These are phyloP conservation scores for Candida dajiaensis DNA, from an alignment of 805 yeast species.

Conservation along the genomic window DNA sequence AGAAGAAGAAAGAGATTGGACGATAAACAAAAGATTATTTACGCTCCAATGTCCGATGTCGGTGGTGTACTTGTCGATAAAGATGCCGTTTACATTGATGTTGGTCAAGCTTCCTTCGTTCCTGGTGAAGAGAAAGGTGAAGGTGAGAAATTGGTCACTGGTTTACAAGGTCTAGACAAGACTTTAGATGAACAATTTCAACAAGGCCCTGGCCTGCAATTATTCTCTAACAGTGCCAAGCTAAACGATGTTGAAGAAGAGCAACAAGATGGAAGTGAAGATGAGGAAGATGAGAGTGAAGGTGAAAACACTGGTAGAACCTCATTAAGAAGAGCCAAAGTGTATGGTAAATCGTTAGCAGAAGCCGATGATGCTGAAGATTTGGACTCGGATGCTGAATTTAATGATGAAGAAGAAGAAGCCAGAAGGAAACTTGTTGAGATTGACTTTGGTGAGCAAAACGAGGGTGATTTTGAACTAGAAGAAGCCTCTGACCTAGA, in stretches of 20 bases:
- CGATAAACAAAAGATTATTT: conserved; percentile 87
- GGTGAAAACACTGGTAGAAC: conserved; percentile 54
- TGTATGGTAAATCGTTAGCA: conserved; percentile 47
- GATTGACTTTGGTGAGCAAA: conserved; percentile 38
- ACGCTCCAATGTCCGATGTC: conserved; percentile 99
- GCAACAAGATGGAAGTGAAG: conserved; percentile 30
- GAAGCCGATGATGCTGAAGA: conserved; percentile 43
- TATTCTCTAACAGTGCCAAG: conserved; percentile 61
- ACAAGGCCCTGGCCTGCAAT: conserved; percentile 64
- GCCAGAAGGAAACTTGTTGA: conserved; percentile 39
- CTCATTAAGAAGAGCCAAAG: conserved; percentile 53
- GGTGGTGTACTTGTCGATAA: conserved; percentile 96
- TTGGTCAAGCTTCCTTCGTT: conserved; percentile 46
- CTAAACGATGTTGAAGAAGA: conserved; percentile 38
- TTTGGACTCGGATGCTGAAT: conserved; percentile 31
- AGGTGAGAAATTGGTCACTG: conserved; percentile 82
- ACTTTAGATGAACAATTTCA: conserved; percentile 52
- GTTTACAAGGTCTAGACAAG: conserved; percentile 64
- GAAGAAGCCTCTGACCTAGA: conserved; percentile 51
- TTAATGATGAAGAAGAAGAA: conserved; percentile 35
- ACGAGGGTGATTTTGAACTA: conserved; percentile 30
- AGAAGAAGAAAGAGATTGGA: conserved; percentile 88
- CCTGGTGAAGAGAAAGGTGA: conserved; percentile 68
- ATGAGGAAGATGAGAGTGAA: conserved; percentile 27
- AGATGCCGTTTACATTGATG: conserved; percentile 91